Evolutionary conservation across 257 asterid genomes (phyloP).

Genomic region (Gentiana dahurica): DNA sequence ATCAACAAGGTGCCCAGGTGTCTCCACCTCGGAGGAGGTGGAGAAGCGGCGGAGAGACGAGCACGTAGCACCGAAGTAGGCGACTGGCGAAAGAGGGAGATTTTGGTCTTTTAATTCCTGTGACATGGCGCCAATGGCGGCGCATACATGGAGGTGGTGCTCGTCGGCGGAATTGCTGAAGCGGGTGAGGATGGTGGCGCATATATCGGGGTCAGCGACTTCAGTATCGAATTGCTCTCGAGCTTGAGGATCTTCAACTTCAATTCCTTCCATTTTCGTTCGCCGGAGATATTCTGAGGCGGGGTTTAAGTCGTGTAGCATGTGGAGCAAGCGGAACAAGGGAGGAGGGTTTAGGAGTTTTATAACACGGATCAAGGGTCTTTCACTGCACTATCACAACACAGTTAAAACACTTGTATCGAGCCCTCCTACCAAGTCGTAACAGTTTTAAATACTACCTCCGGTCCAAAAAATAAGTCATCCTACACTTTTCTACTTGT

Average conservation of each 20-base stretch:
- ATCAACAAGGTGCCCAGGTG: conserved; percentile 52
- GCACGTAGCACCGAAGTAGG: conserved; percentile 78
- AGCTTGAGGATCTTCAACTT: conserved; percentile 22
- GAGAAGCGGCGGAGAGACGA: conserved; percentile 59
- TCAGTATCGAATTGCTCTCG: conserved; percentile 3
- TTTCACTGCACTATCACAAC: no score
- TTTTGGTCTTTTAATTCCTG: conserved; percentile 66
- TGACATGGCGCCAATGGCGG: conserved; percentile 63
- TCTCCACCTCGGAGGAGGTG: conserved; percentile 26
- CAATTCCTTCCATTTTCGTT: conserved; percentile 39
- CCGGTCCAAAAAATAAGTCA: no score
- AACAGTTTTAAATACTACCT: no score
- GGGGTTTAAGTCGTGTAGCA: no score
- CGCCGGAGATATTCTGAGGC: conserved; percentile 45
- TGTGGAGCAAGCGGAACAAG: no score
- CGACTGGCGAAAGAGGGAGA: conserved; percentile 41
- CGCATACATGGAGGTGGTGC: conserved; percentile 71
- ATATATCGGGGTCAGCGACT: conserved; percentile 26
- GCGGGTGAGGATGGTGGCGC: conserved; percentile 39
- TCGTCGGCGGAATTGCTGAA: conserved; percentile 46
- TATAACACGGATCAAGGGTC: no score
- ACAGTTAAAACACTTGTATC: no score
- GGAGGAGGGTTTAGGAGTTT: no score
- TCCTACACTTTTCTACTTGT: no score
- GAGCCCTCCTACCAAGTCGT: no score